A percentile compares a stretch with the other conserved stretches of the same genome.
Conservation (phyloP, 2,329 filamentous ascomycete genomes). For the Penicillium thymicola region DNA sequence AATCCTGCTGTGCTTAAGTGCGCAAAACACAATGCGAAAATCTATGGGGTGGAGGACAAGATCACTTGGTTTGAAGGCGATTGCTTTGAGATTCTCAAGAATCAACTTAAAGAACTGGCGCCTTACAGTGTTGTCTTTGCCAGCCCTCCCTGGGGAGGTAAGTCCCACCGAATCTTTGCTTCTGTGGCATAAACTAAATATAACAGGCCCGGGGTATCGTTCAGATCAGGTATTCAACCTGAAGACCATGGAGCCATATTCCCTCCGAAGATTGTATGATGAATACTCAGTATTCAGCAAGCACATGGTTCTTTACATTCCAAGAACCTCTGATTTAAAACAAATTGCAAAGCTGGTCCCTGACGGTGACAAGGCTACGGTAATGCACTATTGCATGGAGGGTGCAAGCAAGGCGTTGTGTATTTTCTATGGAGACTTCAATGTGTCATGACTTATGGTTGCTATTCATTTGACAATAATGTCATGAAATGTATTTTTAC, state of each 20-base stretch:
- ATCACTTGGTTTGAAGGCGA: constrained; percentile 88
- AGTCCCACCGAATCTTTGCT: constrained; percentile 15
- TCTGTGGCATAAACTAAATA: background rate
- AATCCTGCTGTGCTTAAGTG: constrained; percentile 77
- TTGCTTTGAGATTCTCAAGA: constrained; percentile 69
- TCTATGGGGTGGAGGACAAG: constrained; percentile 74
- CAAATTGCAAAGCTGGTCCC: constrained; percentile 63
- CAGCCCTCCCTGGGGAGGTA: constrained; percentile 72
- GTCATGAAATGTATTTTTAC: background rate
- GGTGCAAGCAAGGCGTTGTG: constrained; percentile 78
- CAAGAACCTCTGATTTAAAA: constrained; percentile 76
- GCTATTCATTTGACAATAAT: background rate
- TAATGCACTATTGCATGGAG: constrained; percentile 87
- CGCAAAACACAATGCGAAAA: constrained; percentile 82
- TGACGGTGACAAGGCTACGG: constrained; percentile 59
- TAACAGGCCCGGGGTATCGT: constrained; percentile 59
- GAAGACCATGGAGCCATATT: constrained; percentile 84
- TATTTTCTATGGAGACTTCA: constrained; percentile 56
- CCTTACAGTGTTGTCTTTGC: constrained; percentile 62
- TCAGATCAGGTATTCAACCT: constrained; percentile 74
- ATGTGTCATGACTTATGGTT: constrained; percentile 30
- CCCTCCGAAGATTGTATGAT: constrained; percentile 58
- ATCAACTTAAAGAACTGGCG: constrained; percentile 47
- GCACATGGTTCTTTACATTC: constrained; percentile 72
- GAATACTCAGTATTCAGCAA: constrained; percentile 55